These are phyloP conservation scores for Thyridium curvatum DNA, from an alignment of 2,329 filamentous ascomycete species.

Conservation along the genomic window DNA sequence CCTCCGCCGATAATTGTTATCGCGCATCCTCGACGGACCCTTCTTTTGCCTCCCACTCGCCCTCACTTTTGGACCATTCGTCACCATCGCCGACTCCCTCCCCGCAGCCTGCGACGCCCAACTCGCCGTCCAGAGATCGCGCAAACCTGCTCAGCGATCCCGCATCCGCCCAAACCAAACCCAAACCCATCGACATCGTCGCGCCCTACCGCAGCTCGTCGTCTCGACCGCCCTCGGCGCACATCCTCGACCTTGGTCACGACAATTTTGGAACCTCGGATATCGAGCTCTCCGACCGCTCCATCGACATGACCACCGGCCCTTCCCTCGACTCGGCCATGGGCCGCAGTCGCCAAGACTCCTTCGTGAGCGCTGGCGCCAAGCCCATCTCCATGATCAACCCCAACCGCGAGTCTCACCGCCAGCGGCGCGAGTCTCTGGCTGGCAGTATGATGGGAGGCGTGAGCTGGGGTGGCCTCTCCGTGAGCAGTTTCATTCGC, in stretches of 20 bases:
- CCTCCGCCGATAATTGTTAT: conserved; percentile 29
- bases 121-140: conserved; percentile 22
- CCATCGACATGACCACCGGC: conserved; percentile 52
- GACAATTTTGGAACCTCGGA: no score
- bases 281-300: conserved; percentile 14
- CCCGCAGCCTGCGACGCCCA: conserved; percentile 38
- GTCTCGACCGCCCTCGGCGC: conserved; percentile 15
- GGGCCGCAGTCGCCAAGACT: conserved; percentile 56
- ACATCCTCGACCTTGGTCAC: conserved; percentile 9
- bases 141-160: conserved; percentile 8
- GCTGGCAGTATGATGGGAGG: conserved; percentile 66
- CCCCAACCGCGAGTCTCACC: conserved; percentile 53
- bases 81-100: conserved; percentile 30
- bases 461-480: conserved; percentile 96
- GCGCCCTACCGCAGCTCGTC: conserved; percentile 15
- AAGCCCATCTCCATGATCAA: conserved; percentile 64
- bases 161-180: no score
- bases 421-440: conserved; percentile 54
- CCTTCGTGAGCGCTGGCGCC: conserved; percentile 58
- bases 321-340: conserved; percentile 52
- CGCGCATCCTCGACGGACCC: conserved; percentile 23
- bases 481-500: conserved; percentile 92
- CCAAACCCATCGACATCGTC: conserved; percentile 29
- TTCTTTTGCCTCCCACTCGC: conserved; percentile 16
- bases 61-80: conserved; percentile 21